phyloP scores from a whole-genome alignment of 2,329 filamentous ascomycete genomes.

The Didymella keratinophila region DNA sequence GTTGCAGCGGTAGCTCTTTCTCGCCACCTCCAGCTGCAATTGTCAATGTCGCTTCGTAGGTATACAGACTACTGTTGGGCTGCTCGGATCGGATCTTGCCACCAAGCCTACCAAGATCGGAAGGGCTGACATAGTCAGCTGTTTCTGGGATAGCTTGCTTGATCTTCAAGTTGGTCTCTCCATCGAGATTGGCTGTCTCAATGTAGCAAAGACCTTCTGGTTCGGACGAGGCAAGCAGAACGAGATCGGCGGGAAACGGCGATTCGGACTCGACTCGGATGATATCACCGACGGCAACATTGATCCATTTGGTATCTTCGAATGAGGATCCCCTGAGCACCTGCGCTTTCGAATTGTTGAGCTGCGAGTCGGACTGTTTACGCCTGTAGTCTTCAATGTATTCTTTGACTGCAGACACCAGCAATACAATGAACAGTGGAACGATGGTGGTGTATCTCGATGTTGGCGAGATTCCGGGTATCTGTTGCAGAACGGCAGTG shows the following conservation, averaged over 20 bases:
- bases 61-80: slow-evolving; percentile 97
- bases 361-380: slow-evolving; percentile 81
- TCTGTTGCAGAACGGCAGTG: slow-evolving; percentile 92
- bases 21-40: slow-evolving; percentile 90
- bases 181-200: slow-evolving; percentile 96
- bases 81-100: slow-evolving; percentile 93
- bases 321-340: slow-evolving; percentile 86
- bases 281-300: slow-evolving; percentile 91
- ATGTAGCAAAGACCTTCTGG: slow-evolving; percentile 98
- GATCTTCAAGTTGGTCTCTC: slow-evolving; percentile 98
- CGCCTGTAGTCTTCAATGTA: slow-evolving; percentile 91
- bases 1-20: slow-evolving; percentile 87
- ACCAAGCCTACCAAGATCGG: slow-evolving; percentile 83
- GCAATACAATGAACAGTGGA: slow-evolving; percentile 85
- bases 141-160: slow-evolving; percentile 98
- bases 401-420: slow-evolving; percentile 97
- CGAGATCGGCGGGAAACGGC: slow-evolving; percentile 91
- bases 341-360: slow-evolving; percentile 87
- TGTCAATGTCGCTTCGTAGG: slow-evolving; percentile 94
- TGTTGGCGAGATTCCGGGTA: slow-evolving; percentile 92
- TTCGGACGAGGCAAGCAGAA: slow-evolving; percentile 92
- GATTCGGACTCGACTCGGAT: slow-evolving; percentile 93
- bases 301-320: slow-evolving; percentile 89
- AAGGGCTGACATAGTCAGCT: slow-evolving; percentile 81
- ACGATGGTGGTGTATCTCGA: slow-evolving; percentile 97